Evolutionary conservation across 495 filamentous ascomycete species (phyloP), one percentile per base, ranked within the genome.

Genomic region (Hypoxylon subgilvum): DNA sequence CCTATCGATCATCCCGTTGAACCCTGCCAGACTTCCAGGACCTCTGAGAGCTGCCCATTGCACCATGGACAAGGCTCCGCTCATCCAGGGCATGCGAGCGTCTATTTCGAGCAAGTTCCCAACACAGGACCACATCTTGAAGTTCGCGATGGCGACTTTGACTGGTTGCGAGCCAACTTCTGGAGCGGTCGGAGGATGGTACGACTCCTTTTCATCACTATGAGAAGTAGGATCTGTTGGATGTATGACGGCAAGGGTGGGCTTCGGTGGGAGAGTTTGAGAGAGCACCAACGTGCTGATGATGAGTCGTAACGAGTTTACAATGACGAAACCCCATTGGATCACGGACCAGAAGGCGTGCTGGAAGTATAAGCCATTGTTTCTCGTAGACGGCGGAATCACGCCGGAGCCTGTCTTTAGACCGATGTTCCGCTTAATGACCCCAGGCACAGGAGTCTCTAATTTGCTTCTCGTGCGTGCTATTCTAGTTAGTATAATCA

Each of bases 1-100:
- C 92, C 90, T 92, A 82, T 97, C 91, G 72, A 96, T 77, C 62
- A 85, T 79, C 50, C 90, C 86, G 72, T 92, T 82, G 6, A 87
- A 83, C 68, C 79, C 79, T 72, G 88, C 90, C 30, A 96, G 69
- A 72, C 74, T 79, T 63, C 90, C 87, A 58, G 89, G 88, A 31
- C 90, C 88, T 61, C 75, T 76, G 63, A 93, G 69, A 65, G 84
- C 77, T 55, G 82, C 78, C 78, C 87, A 86, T 73, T 92, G 90
- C 48, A 86, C 65, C 66, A 96, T 80, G 44, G 87, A 84, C 28
- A 92, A 64, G 47, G 82, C 69, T 63, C 88, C 90, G 65, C 74
- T 78, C 35, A 95, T 77, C 92, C 92, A 96, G 28, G 92, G 92
- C 89, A 95, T 92, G 71, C 89, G 86, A 52, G 71, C 68, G 55